Evolutionary conservation across 495 filamentous ascomycete genomes (phyloP), one percentile per base, ranked within the genome.

Genomic region (Venustampulla echinocandica): DNA sequence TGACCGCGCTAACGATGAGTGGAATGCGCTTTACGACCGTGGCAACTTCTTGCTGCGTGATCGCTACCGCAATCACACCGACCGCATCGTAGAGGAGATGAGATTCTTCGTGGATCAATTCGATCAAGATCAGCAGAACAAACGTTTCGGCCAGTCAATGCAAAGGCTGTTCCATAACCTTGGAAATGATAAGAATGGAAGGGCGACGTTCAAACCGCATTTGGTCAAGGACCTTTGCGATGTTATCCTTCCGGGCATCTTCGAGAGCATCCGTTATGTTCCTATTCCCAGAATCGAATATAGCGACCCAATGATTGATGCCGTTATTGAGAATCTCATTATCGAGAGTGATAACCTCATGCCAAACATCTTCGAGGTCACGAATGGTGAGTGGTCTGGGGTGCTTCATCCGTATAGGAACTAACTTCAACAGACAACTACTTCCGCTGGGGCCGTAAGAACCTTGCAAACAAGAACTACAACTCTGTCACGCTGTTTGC

Each of bases 331-430:
- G 69, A 98, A 98, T 61, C 71, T 98, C 20, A 81, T 94, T 33
- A 76, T 98, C 52, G 92, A 98, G 68, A 87, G 87, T 49, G 92
- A 97, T 68, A 98, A 98, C 66, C 76, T 98, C 54, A 87, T 92
- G 75, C 92, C 92, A 30, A 98, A 98, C 62, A 80, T 94, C 1
- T 66, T 96, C 20, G 93, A 98, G 58, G 77, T 97, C 56, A 79
- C 80, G 37, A 58, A 49, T 44, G 55, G 53, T 50, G 51, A 18
- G 47, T 47, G 10, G 15, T 14, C 3, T 40, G 4, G 23, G 20
- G 4, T 30, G 11, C 19, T 36, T 36, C 24, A 2, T 37, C 13
- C 18, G 13, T 3, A 13, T 17, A 10, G 3, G 18, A 25, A 22
- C 43, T 52, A 42, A 46, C 37, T 34, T 23, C 4, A 15, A 85